Percentiles rank a stretch among this genome's conserved stretches.
Conservation (phyloP, 495 filamentous ascomycete genomes). For the Bryoglossum gracile region DNA sequence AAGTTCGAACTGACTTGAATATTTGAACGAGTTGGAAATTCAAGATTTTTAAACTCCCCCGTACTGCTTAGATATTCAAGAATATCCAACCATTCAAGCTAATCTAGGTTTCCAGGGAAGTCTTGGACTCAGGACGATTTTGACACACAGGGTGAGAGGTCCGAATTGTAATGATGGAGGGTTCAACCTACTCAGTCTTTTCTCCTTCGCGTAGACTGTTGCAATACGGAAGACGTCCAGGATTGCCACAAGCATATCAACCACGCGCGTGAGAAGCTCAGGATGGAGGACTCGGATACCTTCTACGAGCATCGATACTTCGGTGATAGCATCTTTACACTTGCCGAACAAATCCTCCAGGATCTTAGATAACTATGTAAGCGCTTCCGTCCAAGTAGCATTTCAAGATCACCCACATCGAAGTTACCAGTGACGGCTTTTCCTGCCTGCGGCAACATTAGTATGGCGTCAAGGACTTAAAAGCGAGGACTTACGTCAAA, state of each 20-base stretch:
- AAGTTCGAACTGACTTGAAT: no score
- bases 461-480: neutral
- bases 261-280: neutral
- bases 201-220: neutral
- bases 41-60: no score
- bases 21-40: no score
- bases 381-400: neutral
- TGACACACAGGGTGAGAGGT: no score
- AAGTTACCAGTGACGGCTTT: neutral
- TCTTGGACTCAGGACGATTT: no score
- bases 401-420: neutral
- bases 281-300: neutral
- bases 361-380: neutral
- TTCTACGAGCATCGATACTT: neutral
- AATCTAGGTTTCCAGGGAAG: no score
- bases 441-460: neutral
- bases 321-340: neutral
- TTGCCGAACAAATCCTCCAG: neutral
- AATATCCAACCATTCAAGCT: no score
- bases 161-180: no score
- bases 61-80: no score
- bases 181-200: neutral
- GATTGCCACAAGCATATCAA: neutral
- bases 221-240: constrained; percentile 4
- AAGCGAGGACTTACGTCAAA: neutral